Evolutionary conservation across 2,329 filamentous ascomycete genomes (phyloP), one percentile per base, ranked within the genome.

Genomic region (Fusarium begoniae): DNA sequence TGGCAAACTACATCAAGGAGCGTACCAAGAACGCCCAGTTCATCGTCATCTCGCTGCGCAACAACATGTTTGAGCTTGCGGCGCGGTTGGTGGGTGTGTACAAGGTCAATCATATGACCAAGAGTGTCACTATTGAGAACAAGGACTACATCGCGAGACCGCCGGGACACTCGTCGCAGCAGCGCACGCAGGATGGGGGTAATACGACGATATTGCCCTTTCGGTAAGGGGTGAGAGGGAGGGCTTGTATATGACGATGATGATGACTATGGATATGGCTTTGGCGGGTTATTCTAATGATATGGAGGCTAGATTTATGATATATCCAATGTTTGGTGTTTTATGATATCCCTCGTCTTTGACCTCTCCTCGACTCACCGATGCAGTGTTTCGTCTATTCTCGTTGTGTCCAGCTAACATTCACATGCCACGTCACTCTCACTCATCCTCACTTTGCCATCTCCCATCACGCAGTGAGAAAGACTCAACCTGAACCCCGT

Each of bases 11-110:
- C 83, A 99, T 99, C 88, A 98, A 98, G 85, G 96, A 99, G 86
- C 90, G 96, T 62, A 99, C 96, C 69, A 98, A 98, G 88, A 99
- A 99, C 84, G 97, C 96, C 4, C 96, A 99, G 81, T 99, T 99
- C 82, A 96, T 99, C 78, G 96, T 99, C 80, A 99, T 99, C 80
- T 98, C 95, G 22, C 87, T 99, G 79, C 89, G 96, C 79, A 99
- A 99, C 85, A 99, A 99, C 87, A 99, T 99, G 96, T 99, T 99
- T 83, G 96, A 99, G 87, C 90, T 99, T 73, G 96, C 97, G n/a
- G 91, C 94, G 66, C 90, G 97, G 63, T 89, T 99, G 68, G 95
- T 99, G 20, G 97, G 97, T 76, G 96, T 99, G 63, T 99, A 99
- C 87, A 99, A 99, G 87, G 96, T 99, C 82, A 98, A 97, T 84